Percentiles rank a stretch among this genome's conserved stretches.
Evolutionary conservation across 768 basidiomycete species (phyloP).

Genomic region (Auriscalpium orientale): DNA sequence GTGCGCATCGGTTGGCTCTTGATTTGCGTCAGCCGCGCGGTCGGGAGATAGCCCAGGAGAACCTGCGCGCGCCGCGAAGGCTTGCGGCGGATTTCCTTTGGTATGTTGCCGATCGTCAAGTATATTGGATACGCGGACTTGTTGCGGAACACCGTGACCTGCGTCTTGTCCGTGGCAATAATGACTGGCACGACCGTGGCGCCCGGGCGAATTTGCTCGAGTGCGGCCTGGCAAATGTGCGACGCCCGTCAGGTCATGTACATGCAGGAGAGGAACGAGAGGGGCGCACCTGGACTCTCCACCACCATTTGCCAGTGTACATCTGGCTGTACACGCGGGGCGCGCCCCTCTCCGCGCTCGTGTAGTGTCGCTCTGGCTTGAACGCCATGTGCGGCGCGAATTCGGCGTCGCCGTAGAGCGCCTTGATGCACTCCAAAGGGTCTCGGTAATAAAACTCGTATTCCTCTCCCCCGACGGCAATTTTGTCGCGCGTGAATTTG

Average conservation of each 20-base stretch:
- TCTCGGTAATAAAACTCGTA: neutral
- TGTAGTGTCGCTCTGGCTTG: neutral
- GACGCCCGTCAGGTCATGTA: too few species aligned
- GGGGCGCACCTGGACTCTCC: constrained; percentile 16
- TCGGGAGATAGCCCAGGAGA: constrained; percentile 22
- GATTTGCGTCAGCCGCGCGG: constrained; percentile 12
- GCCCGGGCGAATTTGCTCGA: neutral
- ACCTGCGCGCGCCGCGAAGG: constrained; percentile 18
- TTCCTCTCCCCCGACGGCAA: neutral
- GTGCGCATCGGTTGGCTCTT: constrained; percentile 14
- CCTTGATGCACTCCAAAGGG: neutral
- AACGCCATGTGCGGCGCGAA: neutral
- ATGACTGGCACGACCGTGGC: constrained; percentile 15
- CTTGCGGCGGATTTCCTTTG: constrained; percentile 14
- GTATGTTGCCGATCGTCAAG: constrained; percentile 21
- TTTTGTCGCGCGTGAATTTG: neutral
- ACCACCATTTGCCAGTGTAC: constrained; percentile 21
- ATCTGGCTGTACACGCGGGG: constrained; percentile 15
- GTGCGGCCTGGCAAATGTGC: neutral
- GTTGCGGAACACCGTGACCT: constrained; percentile 17
- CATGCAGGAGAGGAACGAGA: neutral
- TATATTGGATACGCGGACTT: constrained; percentile 21
- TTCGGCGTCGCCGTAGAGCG: neutral
- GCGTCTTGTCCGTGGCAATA: constrained; percentile 18
- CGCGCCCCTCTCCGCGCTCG: neutral